Evolutionary conservation across 352 stramenopile genomes (phyloP), one percentile per base, ranked within the genome.

Genomic region (Phytopythium vexans): DNA sequence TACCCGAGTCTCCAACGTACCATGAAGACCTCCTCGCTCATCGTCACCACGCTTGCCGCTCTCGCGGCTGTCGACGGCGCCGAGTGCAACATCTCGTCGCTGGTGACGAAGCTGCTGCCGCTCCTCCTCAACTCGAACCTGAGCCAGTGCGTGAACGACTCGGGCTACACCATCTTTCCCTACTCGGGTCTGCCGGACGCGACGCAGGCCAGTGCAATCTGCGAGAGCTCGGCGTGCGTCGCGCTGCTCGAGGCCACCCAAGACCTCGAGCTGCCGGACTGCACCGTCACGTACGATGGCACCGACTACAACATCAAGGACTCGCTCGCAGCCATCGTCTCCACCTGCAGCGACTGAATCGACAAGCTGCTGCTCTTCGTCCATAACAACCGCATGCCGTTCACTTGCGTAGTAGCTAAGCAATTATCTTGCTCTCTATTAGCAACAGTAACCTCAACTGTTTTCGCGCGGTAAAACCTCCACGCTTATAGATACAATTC

Each of bases 271-370:
- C 60, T 73, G 49, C 64, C 67, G 3, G 57, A 68, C 33, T 76
- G 67, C 41, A 41, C 62, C 10, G 40, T 76, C 53, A 71, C 47
- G 35, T 34, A 68, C 38, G 67, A 68, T 34, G 66, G 59, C 32
- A 54, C 56, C 0, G 40, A 47, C 32, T 65, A 71, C 64, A 76
- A 76, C 49, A 57, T 76, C 49, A 60, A 74, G 52, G 56, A 67
- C 5, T 51, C 63, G 16, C 33, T 66, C 37, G 62, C 55, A 8
- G 49, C 41, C 40, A 60, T 66, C 49, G 60, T 58, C 32, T 55
- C 46, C 11, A 50, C 41, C 10, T 72, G 58, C 39, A 57, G 54
- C 16, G 52, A 64, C n/a, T 64, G 34, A 51, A 46, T 49, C n/a
- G 63, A 52, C 11, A 50, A 52, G 37, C 8, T 15, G 7, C n/a